Evolutionary conservation across 2,329 filamentous ascomycete species (phyloP), one percentile per base, ranked within the genome.

Genomic region (Curvularia sp.): DNA sequence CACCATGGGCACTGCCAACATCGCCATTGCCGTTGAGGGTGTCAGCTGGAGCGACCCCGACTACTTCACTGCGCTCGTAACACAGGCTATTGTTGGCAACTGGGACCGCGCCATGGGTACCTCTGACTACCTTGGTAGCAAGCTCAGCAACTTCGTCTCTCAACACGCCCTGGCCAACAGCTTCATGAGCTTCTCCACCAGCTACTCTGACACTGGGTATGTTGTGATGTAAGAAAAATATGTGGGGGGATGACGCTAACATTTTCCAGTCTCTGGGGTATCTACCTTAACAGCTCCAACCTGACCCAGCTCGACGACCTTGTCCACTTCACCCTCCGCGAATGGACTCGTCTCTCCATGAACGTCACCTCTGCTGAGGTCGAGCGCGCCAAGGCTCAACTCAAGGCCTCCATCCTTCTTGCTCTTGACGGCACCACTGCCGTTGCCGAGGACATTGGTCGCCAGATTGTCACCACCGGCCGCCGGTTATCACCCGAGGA

Each of bases 141-240:
- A 96, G 87, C 92, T 99, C 74, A 97, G 92, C 85, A 89, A 90
- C 67, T 92, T 95, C 75, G 89, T 99, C 70, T 91, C 96, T 86
- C 89, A 96, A 82, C 88, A 98, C 83, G 89, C 93, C 80, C 87
- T 99, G 63, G 95, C 95, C 81, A 99, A 97, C 85, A 97, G 93
- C 88, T 99, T 97, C 87, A 99, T 99, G 96, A 96, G 92, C 85
- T 99, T 99, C 85, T 97, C 93, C 68, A 99, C 95, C 69, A 97
- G 92, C 86, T 99, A 99, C 84, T 98, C 93, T 77, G 95, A 99
- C 81, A 99, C 95, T 79, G 95, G 93, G 93, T 97, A 87, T 81
- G 89, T 79, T 57, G 49, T n/a, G 10, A 13, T n/a, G 3, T 26
- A 30, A 4, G 8, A 24, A n/a, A 7, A 5, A 2, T 20, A 18